Evolutionary conservation across 2,329 filamentous ascomycete genomes (phyloP), one percentile per base, ranked within the genome.

Genomic region (Akanthomyces uredinophilus): DNA sequence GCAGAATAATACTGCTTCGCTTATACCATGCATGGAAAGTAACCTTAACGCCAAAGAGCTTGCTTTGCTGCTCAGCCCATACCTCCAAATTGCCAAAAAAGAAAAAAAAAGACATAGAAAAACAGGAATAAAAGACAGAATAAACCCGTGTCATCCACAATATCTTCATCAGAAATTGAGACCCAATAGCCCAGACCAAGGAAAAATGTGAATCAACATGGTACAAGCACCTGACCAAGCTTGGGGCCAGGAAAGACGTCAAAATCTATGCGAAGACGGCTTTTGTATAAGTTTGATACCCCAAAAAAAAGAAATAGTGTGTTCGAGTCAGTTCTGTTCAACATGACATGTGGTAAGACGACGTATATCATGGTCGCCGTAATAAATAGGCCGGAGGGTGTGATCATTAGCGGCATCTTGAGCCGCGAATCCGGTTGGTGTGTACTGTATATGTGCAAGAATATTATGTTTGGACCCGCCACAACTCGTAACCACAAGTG

Each of bases 211-310:
- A 29, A 50, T 44, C 24, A 53, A 16, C 44, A 61, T 46, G 24
- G 37, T 63, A 63, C 52, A 60, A 16, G 27, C 14, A 55, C 39
- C 56, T 55, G 56, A 37, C 39, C 56, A 20, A 27, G 58, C 65
- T 64, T 56, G 55, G 64, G 64, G 64, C 62, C 65, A 65, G 57
- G 56, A 63, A 63, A 51, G 66, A 68, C 72, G 69, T 71, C 72
- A 68, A 64, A 69, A 68, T 72, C 71, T 74, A 73, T 74, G 70
- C 68, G 66, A 68, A 70, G 67, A 66, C 66, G 37, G 47, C 53
- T 35, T 62, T 69, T 61, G 43, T 61, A 32, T 32, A 44, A 51
- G 32, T 58, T 54, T 7, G 39, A 58, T 39, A 49, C 29, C 44
- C 54, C 54, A n/a, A 46, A 32, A 58, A 62, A 39, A 59, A 10